Conservation (phyloP, 352 stramenopile genomes). For the Globisporangium recalcitrans region DNA sequence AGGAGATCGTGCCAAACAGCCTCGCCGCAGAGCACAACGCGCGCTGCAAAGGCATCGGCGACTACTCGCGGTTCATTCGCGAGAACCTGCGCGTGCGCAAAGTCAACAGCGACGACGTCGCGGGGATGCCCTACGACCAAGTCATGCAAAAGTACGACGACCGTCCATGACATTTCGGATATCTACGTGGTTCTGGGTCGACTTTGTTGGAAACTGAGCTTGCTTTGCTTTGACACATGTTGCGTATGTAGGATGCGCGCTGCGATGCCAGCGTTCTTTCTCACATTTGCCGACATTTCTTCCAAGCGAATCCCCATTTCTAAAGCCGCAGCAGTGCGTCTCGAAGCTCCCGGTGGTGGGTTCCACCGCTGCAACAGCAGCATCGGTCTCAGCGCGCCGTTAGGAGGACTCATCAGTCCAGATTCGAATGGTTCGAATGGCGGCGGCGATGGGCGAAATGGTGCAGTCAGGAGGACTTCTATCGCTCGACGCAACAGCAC, state of each 20-base stretch:
- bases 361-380: slow-evolving; percentile 12
- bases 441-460: background rate
- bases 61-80: slow-evolving; percentile 46
- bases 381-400: slow-evolving; percentile 5
- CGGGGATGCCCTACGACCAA: slow-evolving; percentile 30
- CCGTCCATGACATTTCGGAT: too few species aligned
- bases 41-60: slow-evolving; percentile 29
- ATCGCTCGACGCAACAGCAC: slow-evolving; percentile 8
- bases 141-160: slow-evolving; percentile 37
- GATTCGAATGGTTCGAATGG: background rate
- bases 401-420: background rate
- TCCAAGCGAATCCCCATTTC: slow-evolving; percentile 12
- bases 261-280: slow-evolving; percentile 28
- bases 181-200: too few species aligned
- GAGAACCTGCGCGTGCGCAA: slow-evolving; percentile 34
- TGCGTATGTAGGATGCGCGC: slow-evolving; percentile 51
- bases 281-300: slow-evolving; percentile 43
- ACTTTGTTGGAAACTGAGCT: too few species aligned
- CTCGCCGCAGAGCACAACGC: slow-evolving; percentile 57
- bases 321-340: background rate
- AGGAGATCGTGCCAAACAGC: slow-evolving; percentile 29
- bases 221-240: too few species aligned
- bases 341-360: background rate
- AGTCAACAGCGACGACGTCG: slow-evolving; percentile 42
- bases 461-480: background rate